phyloP scores from a whole-genome alignment of 176 grass and related monocot genomes.

The Carex littledalei region DNA sequence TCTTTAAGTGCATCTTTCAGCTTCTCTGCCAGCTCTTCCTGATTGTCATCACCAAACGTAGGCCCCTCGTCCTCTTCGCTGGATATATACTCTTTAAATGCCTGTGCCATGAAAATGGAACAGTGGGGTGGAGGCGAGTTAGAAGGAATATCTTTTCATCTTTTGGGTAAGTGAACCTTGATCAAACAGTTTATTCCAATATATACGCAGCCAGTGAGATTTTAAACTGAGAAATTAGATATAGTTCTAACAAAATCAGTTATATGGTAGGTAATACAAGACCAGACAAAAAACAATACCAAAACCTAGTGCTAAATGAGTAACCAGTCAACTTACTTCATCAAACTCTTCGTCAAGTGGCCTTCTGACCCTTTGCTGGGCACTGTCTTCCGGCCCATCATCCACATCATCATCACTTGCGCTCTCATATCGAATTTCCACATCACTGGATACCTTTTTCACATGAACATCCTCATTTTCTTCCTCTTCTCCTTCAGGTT shows the following conservation, averaged over 20 bases:
- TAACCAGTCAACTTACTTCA: constrained; percentile 40
- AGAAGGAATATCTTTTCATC: background rate
- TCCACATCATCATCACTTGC: constrained; percentile 27
- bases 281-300: background rate
- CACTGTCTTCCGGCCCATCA: constrained; percentile 26
- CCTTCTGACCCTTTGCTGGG: constrained; percentile 46
- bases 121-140: background rate
- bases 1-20: constrained; percentile 26
- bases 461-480: constrained; percentile 26
- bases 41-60: background rate
- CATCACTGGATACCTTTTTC: constrained; percentile 10
- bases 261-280: background rate
- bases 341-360: constrained; percentile 92
- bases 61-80: background rate
- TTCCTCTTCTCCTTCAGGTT: constrained; percentile 40
- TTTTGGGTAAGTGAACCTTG: background rate
- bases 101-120: background rate
- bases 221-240: background rate
- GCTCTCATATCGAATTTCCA: constrained; percentile 30
- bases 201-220: background rate
- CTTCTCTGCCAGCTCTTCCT: constrained; percentile 1
- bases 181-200: background rate
- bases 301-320: background rate
- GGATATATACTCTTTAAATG: background rate
- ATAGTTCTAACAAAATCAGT: background rate